Base-by-base conservation (phyloP, 192 early-diverging fungal species). In the Chytriomyces hyalinus region DNA sequence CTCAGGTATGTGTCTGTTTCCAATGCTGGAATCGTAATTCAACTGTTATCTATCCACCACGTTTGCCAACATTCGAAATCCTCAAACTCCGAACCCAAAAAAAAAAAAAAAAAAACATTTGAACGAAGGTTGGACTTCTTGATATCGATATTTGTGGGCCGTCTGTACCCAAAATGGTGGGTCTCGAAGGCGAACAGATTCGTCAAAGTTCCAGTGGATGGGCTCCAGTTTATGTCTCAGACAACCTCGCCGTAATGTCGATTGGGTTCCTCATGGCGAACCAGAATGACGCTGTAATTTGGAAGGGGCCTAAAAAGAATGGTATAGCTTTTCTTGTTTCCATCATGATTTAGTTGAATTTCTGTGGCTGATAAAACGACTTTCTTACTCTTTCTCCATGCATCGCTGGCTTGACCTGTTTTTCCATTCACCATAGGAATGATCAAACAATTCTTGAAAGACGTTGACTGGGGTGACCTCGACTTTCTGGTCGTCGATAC, bases 121-220 rank as follows among this genome's bases (percentile, higher is more conserved):
- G 11, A 64, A 57, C 36, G 13, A 43, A 86, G 80, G 96, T 99
- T 6, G 98, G 97, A 13, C 85, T 97, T 0, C 84, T 99, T 67
- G 98, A 99, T 84, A 93, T 99, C 81, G 98, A 99, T 82, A 90
- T 99, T n/a, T 94, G 93, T 57, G 98, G 98, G 4, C 98, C 98
- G 3, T 95, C 93, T 50, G 91, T 99, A 68, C 96, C 98, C 57
- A 94, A 92, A 6, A 97, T 99, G 97, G 87, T 95, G 9, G 98
- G 98, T 3, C 79, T 97, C 26, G 94, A 94, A 70, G 93, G 92
- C 46, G 91, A 90, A 71, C 91, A 91, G 76, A 92, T 98, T 47
- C 95, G 96, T 80, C 95, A 97, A 76, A 92, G 95, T 6, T 92
- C 92, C 51, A 87, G 90, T 15, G 98, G 98, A 81, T 96, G 91